phyloP scores from a whole-genome alignment of 140 eudicot species.

The Stevia rebaudiana region DNA sequence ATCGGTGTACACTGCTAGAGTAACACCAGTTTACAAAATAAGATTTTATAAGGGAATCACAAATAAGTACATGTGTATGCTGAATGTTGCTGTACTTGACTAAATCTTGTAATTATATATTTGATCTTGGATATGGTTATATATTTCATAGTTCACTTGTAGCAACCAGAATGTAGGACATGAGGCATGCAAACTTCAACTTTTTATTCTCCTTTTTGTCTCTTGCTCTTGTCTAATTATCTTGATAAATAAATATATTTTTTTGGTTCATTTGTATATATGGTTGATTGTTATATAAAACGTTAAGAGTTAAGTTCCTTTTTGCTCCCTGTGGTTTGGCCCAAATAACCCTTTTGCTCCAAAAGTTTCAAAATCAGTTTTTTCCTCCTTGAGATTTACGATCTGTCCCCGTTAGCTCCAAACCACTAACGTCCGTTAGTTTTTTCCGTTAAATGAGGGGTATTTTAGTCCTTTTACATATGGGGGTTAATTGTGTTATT shows the following conservation, averaged over 20 bases:
- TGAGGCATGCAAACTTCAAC: neutral
- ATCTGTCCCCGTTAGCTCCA: too few species aligned
- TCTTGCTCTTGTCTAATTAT: neutral
- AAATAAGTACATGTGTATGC: neutral
- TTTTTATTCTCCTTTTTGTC: neutral
- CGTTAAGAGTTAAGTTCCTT: too few species aligned
- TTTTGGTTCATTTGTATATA: neutral
- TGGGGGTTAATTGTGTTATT: too few species aligned
- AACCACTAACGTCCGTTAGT: too few species aligned
- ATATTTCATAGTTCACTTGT: neutral
- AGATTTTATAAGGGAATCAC: neutral
- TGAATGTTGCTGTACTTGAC: neutral
- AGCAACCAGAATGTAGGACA: neutral
- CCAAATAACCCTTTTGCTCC: too few species aligned
- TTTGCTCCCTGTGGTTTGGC: too few species aligned
- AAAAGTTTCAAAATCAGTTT: too few species aligned
- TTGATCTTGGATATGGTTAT: slow-evolving; percentile 1
- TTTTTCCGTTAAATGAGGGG: too few species aligned
- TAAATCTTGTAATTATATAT: neutral
- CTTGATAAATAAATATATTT: neutral
- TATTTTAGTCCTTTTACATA: too few species aligned
- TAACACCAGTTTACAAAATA: neutral
- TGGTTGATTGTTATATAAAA: neutral
- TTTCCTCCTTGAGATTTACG: too few species aligned
- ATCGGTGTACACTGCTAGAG: neutral